Evolutionary conservation across 495 filamentous ascomycete species (phyloP).

Genomic region (Xylaria palmicola): DNA sequence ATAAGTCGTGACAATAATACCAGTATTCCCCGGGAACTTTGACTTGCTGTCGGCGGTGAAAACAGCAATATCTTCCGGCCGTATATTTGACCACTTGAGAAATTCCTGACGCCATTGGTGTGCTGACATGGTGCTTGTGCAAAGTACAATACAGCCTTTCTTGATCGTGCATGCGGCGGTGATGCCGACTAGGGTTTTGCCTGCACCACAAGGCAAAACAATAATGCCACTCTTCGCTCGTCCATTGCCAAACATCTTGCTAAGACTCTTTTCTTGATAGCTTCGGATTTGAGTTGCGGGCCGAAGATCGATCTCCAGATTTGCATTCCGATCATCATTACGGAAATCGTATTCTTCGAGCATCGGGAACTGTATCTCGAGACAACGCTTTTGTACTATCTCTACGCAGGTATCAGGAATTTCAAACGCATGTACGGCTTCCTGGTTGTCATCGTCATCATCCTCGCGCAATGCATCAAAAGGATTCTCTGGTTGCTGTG

Average conservation of each 20-base stretch:
- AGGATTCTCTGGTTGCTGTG: constrained; percentile 38
- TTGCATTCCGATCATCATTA: constrained; percentile 87
- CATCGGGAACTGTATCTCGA: constrained; percentile 81
- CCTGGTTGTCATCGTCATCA: constrained; percentile 86
- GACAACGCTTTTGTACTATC: constrained; percentile 82
- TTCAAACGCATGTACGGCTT: constrained; percentile 93
- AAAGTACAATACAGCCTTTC: constrained; percentile 92
- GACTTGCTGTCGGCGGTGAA: constrained; percentile 95
- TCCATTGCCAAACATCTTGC: constrained; percentile 99
- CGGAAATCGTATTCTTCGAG: constrained; percentile 97
- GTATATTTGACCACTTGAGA: constrained; percentile 96
- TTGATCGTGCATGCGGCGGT: constrained; percentile 97
- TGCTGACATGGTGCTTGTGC: constrained; percentile 96
- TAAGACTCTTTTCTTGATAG: constrained; percentile 95
- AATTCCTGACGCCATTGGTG: constrained; percentile 97
- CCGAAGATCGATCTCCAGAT: constrained; percentile 85
- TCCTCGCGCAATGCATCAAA: constrained; percentile 68
- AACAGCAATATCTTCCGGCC: constrained; percentile 85
- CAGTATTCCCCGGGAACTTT: constrained; percentile 83
- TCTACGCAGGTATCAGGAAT: constrained; percentile 77
- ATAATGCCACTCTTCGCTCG: constrained; percentile 97
- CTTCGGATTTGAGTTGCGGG: constrained; percentile 81
- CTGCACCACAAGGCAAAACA: constrained; percentile 93
- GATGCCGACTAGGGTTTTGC: constrained; percentile 96
- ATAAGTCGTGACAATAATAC: constrained; percentile 96